Evolutionary conservation across 495 filamentous ascomycete genomes (phyloP), one percentile per base, ranked within the genome.

Genomic region (Darksidea phi): DNA sequence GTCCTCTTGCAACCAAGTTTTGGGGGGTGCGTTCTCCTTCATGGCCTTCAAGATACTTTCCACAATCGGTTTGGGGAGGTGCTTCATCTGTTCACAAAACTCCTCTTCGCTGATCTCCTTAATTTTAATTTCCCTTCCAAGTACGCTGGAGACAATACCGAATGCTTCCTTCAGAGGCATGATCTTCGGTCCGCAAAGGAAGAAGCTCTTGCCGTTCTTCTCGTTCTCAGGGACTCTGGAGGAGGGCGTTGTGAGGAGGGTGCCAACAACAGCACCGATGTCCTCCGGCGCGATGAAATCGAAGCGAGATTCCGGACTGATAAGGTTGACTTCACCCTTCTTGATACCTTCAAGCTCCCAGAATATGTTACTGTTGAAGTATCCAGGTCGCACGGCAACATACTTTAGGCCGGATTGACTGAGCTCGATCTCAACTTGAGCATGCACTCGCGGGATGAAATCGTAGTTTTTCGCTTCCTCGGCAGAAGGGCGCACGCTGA

Each of bases 331-430:
- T 23, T 63, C 25, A 1, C 64, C 64, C 20, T 32, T 48, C 4
- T 41, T 13, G 37, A 67, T 63, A 3, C 34, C 49, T 11, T 24
- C 37, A n/a, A 23, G 47, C 18, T 57, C 34, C 24, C 37, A 20
- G 11, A 62, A n/a, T 13, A 63, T 24, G 43, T 67, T 67, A 5
- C 43, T 58, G 13, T 47, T 54, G 43, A 67, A 67, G 25, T 13
- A 42, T 38, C 50, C 64, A 3, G 64, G 64, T 2, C 64, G 52
- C 1, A 67, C 11, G 1, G 64, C 59, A 21, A 57, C 59, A 37
- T 20, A 58, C 23, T 57, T 25, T 6, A 54, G 6, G 21, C 50
- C 50, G 7, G 13, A 18, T 32, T n/a, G 1, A 10, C 3, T 32
- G 28, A 32, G 8, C 12, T 48, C 54, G 46, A 59, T 7, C 48